Conservation (phyloP, 2,329 filamentous ascomycete genomes). For the Fusarium sp. region DNA sequence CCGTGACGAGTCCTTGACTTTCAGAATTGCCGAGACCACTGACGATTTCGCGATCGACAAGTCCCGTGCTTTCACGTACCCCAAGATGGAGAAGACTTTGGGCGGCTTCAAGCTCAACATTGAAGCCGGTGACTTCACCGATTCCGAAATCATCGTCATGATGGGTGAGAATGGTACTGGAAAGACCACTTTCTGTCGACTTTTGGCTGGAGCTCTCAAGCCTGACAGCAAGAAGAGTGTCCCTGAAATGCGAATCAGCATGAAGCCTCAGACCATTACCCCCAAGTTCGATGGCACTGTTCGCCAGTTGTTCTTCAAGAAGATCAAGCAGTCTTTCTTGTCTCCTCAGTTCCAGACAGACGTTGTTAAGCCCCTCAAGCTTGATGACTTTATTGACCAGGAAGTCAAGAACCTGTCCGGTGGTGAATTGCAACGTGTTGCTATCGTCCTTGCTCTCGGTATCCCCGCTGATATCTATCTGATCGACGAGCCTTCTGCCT, state of each 20-base stretch:
- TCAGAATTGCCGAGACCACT: slow-evolving; percentile 88
- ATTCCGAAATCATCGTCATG: slow-evolving; percentile 99
- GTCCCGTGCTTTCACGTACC: slow-evolving; percentile 86
- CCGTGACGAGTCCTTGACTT: slow-evolving; percentile 95
- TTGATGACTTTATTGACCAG: slow-evolving; percentile 99
- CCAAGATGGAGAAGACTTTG: slow-evolving; percentile 90
- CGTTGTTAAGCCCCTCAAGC: slow-evolving; percentile 98
- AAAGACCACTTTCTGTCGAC: slow-evolving; percentile 98
- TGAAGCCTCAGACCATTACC: slow-evolving; percentile 99
- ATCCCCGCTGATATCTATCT: slow-evolving; percentile 97
- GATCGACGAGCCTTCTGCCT: slow-evolving; percentile 97
- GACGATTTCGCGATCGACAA: slow-evolving; percentile 91
- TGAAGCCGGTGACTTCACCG: slow-evolving; percentile 88
- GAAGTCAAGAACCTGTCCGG: slow-evolving; percentile 99
- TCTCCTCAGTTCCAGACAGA: slow-evolving; percentile 99
- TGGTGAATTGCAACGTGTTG: slow-evolving; percentile 99
- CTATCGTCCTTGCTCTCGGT: slow-evolving; percentile 95
- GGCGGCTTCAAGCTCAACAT: slow-evolving; percentile 87
- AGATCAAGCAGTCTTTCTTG: slow-evolving; percentile 96
- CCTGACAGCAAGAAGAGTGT: slow-evolving; percentile 83
- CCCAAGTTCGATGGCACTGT: slow-evolving; percentile 98
- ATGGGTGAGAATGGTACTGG: slow-evolving; percentile 99
- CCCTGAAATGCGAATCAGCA: slow-evolving; percentile 95
- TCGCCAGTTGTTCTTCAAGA: slow-evolving; percentile 98
- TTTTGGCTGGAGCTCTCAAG: slow-evolving; percentile 92